Conservation (phyloP, 2,329 filamentous ascomycete species). For the Fusarium sp. region DNA sequence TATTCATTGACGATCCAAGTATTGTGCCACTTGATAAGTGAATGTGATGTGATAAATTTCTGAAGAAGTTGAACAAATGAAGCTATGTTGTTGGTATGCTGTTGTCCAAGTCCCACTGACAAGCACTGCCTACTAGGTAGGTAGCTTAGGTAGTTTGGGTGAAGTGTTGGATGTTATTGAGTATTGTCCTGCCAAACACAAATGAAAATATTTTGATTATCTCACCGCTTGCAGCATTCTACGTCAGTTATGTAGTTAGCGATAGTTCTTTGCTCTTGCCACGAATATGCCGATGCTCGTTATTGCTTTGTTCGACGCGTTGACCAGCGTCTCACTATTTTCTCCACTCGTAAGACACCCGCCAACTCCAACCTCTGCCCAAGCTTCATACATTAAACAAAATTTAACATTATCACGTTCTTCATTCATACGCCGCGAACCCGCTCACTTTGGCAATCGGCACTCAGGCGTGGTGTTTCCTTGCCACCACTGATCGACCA, state of each 20-base stretch:
- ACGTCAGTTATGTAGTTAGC: background rate
- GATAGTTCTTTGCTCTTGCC: background rate
- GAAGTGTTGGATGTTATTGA: too few species aligned
- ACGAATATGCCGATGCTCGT: background rate
- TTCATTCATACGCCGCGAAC: background rate
- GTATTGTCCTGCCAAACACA: too few species aligned
- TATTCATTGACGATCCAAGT: conserved; percentile 25
- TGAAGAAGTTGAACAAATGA: too few species aligned
- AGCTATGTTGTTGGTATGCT: too few species aligned
- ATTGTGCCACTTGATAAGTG: background rate
- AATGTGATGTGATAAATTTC: background rate
- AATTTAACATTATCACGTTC: background rate
- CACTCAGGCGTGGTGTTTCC: background rate
- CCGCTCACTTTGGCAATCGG: background rate
- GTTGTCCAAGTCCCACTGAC: too few species aligned
- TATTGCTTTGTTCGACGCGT: background rate
- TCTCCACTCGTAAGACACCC: conserved; percentile 22
- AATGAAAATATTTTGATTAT: too few species aligned
- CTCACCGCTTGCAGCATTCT: too few species aligned
- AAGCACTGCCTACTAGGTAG: too few species aligned
- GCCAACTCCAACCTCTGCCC: conserved; percentile 2
- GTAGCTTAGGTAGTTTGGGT: too few species aligned
- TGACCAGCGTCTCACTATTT: conserved; percentile 13
- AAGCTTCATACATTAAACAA: conserved; percentile 10
- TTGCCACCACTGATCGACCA: conserved; percentile 36